phyloP scores from a whole-genome alignment of 768 basidiomycete genomes.

The Amanita polypyramis region DNA sequence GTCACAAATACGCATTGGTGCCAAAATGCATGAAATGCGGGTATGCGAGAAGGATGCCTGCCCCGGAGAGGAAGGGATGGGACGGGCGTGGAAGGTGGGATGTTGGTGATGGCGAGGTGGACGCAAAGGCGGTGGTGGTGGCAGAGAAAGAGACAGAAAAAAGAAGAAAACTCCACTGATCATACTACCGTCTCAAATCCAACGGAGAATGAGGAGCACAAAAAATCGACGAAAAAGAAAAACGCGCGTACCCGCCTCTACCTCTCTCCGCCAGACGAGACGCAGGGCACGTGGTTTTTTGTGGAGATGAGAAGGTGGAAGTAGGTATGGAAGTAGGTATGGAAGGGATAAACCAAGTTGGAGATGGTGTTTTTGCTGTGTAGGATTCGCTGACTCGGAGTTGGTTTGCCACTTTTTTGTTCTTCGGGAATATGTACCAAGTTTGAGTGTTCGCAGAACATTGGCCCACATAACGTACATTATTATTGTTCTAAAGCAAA shows the following conservation, averaged over 20 bases:
- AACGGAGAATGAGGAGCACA: too few species aligned
- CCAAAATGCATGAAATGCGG: constrained; percentile 53
- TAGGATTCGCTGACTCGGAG: neutral
- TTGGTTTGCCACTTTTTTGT: neutral
- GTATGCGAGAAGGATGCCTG: neutral
- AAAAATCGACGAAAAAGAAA: neutral
- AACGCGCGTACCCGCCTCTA: constrained; percentile 26
- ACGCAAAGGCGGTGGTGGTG: neutral
- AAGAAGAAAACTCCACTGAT: neutral
- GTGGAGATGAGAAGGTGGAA: constrained; percentile 44
- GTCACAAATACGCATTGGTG: constrained; percentile 44
- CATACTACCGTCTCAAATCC: neutral
- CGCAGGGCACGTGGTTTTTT: constrained; percentile 56
- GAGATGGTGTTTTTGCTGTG: constrained; percentile 12
- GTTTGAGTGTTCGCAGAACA: neutral
- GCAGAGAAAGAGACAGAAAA: too few species aligned
- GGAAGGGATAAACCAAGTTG: constrained; percentile 8
- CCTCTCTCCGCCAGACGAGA: constrained; percentile 52
- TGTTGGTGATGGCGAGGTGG: neutral
- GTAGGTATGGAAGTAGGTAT: neutral
- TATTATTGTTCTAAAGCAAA: neutral
- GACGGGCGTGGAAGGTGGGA: neutral
- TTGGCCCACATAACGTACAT: neutral
- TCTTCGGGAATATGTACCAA: neutral
- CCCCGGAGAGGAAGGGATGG: neutral